A percentile compares a stretch with the other conserved stretches of the same genome.
Evolutionary conservation across 2,329 filamentous ascomycete genomes (phyloP).

Genomic region (Colletotrichum salicis): DNA sequence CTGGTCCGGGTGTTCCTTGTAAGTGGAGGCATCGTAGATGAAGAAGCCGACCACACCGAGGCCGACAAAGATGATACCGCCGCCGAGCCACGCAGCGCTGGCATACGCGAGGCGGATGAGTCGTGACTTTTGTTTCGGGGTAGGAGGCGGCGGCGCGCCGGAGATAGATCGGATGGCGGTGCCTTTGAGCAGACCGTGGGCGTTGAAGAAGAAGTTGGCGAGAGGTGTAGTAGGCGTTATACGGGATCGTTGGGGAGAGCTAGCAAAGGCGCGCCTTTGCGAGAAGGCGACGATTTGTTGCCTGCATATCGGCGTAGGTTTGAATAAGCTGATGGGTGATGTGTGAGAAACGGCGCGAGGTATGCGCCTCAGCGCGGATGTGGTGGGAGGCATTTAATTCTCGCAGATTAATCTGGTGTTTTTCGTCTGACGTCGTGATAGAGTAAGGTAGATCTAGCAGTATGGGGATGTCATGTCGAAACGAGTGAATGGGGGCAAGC

Average conservation of each 20-base stretch:
- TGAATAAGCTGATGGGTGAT: constrained; percentile 7
- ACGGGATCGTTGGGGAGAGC: constrained; percentile 24
- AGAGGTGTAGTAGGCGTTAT: constrained; percentile 20
- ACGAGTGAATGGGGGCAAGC: constrained; percentile 6
- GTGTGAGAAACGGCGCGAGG: constrained; percentile 19
- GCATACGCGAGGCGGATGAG: constrained; percentile 72
- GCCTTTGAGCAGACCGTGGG: constrained; percentile 28
- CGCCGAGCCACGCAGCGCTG: constrained; percentile 77
- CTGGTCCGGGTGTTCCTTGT: constrained; percentile 74
- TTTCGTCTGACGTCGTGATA: background rate
- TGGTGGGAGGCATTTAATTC: constrained; percentile 32
- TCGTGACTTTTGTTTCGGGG: constrained; percentile 57
- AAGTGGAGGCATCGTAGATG: constrained; percentile 91
- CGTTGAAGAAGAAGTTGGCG: constrained; percentile 33
- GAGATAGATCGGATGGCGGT: constrained; percentile 55
- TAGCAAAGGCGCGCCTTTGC: constrained; percentile 31
- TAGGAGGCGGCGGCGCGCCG: constrained; percentile 56
- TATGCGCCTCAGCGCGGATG: constrained; percentile 32
- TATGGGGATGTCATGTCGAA: constrained; percentile 29
- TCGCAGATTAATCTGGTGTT: background rate
- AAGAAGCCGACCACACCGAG: constrained; percentile 85
- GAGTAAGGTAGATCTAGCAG: background rate
- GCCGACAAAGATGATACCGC: constrained; percentile 77
- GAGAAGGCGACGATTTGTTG: constrained; percentile 5
- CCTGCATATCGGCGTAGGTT: constrained; percentile 10